These are phyloP conservation scores for Geotrichum ghanense DNA, from an alignment of 805 yeast genomes.

Conservation along the genomic window DNA sequence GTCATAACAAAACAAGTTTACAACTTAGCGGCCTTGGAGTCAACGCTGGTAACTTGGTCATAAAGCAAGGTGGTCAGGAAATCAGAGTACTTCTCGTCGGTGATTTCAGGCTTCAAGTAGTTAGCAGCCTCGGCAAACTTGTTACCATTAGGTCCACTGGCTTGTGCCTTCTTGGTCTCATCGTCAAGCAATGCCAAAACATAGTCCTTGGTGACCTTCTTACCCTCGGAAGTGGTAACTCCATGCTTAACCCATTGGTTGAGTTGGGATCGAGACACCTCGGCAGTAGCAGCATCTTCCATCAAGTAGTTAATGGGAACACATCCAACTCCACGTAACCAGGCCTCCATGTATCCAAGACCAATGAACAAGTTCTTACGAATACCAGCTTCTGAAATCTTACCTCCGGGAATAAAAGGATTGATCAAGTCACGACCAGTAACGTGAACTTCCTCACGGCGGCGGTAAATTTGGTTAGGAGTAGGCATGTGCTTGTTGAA, in stretches of 20 bases:
- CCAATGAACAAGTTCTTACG: slow-evolving; percentile 54
- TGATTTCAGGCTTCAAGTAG: slow-evolving; percentile 52
- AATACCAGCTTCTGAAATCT: slow-evolving; percentile 54
- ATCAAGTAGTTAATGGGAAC: slow-evolving; percentile 64
- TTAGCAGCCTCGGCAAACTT: slow-evolving; percentile 46
- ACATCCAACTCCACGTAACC: slow-evolving; percentile 63
- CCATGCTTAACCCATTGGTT: slow-evolving; percentile 69
- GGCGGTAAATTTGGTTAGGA: slow-evolving; percentile 56
- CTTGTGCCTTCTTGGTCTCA: slow-evolving; percentile 42
- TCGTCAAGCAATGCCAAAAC: slow-evolving; percentile 41
- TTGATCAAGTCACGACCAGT: slow-evolving; percentile 50
- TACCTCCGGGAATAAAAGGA: slow-evolving; percentile 47
- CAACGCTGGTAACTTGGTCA: slow-evolving; percentile 35
- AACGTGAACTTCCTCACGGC: slow-evolving; percentile 36
- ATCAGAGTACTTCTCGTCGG: slow-evolving; percentile 50
- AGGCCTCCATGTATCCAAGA: slow-evolving; percentile 59
- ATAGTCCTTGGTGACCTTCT: slow-evolving; percentile 39
- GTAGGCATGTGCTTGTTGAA: slow-evolving; percentile 69
- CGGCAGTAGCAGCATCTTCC: slow-evolving; percentile 77
- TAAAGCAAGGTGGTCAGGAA: slow-evolving; percentile 57
- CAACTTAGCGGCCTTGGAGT: slow-evolving; percentile 17
- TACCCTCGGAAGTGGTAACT: slow-evolving; percentile 44
- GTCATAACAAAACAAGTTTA: no score
- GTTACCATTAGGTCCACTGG: slow-evolving; percentile 33
- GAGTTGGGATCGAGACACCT: slow-evolving; percentile 61